These are phyloP conservation scores for Ceratocystis eucalypticola DNA, from an alignment of 2,329 filamentous ascomycete species.

Conservation along the genomic window DNA sequence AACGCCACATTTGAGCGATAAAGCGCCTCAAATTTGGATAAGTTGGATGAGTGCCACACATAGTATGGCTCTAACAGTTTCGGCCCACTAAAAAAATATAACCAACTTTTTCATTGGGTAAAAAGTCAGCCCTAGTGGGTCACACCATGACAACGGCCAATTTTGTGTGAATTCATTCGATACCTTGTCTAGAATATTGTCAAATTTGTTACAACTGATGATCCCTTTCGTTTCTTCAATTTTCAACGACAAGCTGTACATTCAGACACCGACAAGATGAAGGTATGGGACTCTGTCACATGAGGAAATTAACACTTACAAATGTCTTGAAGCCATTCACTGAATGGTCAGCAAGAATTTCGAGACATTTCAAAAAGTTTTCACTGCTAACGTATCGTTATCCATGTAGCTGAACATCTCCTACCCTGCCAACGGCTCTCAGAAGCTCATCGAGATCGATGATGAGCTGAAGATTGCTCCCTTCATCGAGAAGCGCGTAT, in stretches of 20 bases:
- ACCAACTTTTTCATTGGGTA: slow-evolving; percentile 8
- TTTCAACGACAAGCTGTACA: slow-evolving; percentile 19
- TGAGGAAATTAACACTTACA: too few species aligned
- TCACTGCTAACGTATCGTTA: slow-evolving; percentile 4
- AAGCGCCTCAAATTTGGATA: too few species aligned
- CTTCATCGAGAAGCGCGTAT: slow-evolving; percentile 96
- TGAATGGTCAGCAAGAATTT: too few species aligned
- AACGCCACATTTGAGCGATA: not conserved
- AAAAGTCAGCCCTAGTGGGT: slow-evolving; percentile 17
- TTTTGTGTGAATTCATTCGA: slow-evolving; percentile 12
- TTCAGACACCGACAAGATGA: slow-evolving; percentile 19
- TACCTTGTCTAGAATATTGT: slow-evolving; percentile 10
- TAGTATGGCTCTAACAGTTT: not conserved
- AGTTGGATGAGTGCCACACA: slow-evolving; percentile 10
- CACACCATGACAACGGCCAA: slow-evolving; percentile 13
- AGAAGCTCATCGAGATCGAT: slow-evolving; percentile 98
- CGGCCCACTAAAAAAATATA: not conserved
- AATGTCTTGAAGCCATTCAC: too few species aligned
- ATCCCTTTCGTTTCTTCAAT: slow-evolving; percentile 7
- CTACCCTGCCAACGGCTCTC: slow-evolving; percentile 98
- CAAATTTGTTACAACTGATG: slow-evolving; percentile 9
- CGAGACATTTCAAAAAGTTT: not conserved
- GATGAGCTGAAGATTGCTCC: slow-evolving; percentile 98
- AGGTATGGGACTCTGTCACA: slow-evolving; percentile 13
- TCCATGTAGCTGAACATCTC: slow-evolving; percentile 47